Base-by-base conservation (phyloP, 192 early-diverging fungal genomes). In the Gryganskiella cystojenkinii region DNA sequence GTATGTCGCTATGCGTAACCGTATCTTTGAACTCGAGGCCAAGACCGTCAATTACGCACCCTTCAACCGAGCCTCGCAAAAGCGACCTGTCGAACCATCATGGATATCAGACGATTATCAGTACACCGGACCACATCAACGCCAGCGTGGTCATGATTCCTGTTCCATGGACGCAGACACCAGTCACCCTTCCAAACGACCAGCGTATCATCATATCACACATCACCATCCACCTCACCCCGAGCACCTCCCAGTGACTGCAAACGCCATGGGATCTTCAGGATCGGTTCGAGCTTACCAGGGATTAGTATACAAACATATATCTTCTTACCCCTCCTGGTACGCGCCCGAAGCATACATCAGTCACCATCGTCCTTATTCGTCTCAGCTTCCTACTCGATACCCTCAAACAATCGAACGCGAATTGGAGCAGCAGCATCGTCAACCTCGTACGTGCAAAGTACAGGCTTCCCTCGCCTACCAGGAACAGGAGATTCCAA, bases 1-100 rank as follows among this genome's bases (percentile, higher is more conserved):
- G 63, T 73, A 73, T 35, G 65, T 73, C 42, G 71, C 71, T 4
- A 73, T 73, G 71, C 33, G 71, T 14, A 73, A 73, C 35, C 71
- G 71, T 22, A 65, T 73, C n/a, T 73, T 73, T 60, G 71, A 73
- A 22, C 31, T 73, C 15, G 71, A 73, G 30, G 71, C 71, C 28
- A 73, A 73, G 31, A 40, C 71, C 4, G 63, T 60, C 34, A 58
- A 73, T 11, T 73, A 73, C 42, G 64, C 71, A n/a, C 71, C 71
- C 14, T 73, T 73, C 44, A 47, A 61, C 14, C 40, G 20, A 40
- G 13, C 37, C 7, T 61, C 71, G 4, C 44, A 61, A 20, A 78
- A 78, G 54, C 31, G 74, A 30, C 63, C 74, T 8, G 42, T 68
- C 25, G 65, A 67, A 25, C 27, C 59, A 25, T 58, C 55, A 31